phyloP scores from a whole-genome alignment of 2,329 filamentous ascomycete genomes.

The Talaromyces atroroseus region DNA sequence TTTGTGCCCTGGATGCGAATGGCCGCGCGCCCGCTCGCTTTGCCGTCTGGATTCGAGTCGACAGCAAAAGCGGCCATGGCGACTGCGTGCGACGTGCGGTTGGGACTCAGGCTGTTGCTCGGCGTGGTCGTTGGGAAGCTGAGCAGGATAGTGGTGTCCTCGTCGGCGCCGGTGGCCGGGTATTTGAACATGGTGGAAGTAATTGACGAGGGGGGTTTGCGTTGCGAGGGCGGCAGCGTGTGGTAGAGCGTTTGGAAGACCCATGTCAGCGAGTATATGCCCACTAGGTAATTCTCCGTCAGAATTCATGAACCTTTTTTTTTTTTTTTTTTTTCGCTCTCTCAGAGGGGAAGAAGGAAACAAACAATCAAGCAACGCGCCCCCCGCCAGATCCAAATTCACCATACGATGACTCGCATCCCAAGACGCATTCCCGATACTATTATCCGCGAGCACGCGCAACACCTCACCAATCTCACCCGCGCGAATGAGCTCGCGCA shows the following conservation, averaged over 20 bases:
- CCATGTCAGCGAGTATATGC: constrained; percentile 87
- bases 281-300: constrained; percentile 42
- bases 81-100: constrained; percentile 57
- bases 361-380: background rate
- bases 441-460: constrained; percentile 55
- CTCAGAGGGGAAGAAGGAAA: background rate
- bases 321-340: too few relatives aligned
- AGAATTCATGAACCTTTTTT: too few relatives aligned
- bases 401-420: constrained; percentile 69
- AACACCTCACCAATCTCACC: constrained; percentile 52
- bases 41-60: constrained; percentile 53
- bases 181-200: constrained; percentile 67
- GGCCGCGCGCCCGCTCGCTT: constrained; percentile 41
- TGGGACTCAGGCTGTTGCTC: constrained; percentile 24
- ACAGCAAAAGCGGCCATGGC: constrained; percentile 63
- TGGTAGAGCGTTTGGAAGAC: constrained; percentile 86
- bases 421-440: constrained; percentile 58
- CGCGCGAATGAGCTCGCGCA: constrained; percentile 53
- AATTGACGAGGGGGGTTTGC: constrained; percentile 61
- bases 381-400: constrained; percentile 65
- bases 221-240: constrained; percentile 58
- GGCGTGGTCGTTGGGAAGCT: constrained; percentile 61
- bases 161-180: constrained; percentile 66
- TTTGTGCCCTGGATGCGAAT: constrained; percentile 75
- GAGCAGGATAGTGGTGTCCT: constrained; percentile 70